Conservation (phyloP, 108 stramenopile genomes). For the Cylindrotheca fusiformis region DNA sequence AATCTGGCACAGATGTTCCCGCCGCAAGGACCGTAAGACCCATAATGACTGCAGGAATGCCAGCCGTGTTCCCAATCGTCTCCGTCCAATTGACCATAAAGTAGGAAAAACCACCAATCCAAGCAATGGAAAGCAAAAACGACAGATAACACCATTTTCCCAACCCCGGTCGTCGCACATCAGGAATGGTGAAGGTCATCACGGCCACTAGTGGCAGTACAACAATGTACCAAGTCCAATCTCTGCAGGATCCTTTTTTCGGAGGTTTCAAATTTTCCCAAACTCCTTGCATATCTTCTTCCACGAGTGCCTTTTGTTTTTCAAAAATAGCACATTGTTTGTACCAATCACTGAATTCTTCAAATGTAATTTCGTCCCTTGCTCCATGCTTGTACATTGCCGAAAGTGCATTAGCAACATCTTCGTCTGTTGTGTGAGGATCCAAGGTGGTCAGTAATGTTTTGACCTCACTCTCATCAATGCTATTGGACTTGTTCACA, state of each 20-base stretch:
- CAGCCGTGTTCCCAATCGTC: slow-evolving; percentile 74
- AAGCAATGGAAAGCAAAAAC: slow-evolving; percentile 72
- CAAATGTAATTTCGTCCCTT: slow-evolving; percentile 66
- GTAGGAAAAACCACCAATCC: slow-evolving; percentile 84
- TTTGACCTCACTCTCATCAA: slow-evolving; percentile 62
- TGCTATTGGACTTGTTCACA: slow-evolving; percentile 61
- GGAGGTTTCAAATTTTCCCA: slow-evolving; percentile 56
- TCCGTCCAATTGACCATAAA: slow-evolving; percentile 87
- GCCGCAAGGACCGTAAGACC: slow-evolving; percentile 82
- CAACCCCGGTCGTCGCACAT: slow-evolving; percentile 64
- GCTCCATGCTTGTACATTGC: slow-evolving; percentile 60
- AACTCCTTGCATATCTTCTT: slow-evolving; percentile 61
- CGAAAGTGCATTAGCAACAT: slow-evolving; percentile 54
- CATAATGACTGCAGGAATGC: slow-evolving; percentile 76
- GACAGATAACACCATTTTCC: slow-evolving; percentile 81
- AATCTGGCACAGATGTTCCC: slow-evolving; percentile 84
- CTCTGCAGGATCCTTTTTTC: slow-evolving; percentile 27
- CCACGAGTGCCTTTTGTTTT: slow-evolving; percentile 49
- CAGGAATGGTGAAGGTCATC: slow-evolving; percentile 74
- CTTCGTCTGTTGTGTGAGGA: slow-evolving; percentile 50
- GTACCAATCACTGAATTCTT: slow-evolving; percentile 79
- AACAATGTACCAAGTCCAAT: slow-evolving; percentile 54
- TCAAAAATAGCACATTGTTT: slow-evolving; percentile 54
- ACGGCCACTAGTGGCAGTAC: slow-evolving; percentile 59
- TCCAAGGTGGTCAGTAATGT: slow-evolving; percentile 53